Evolutionary conservation across 352 stramenopile genomes (phyloP), one percentile per base, ranked within the genome.

Genomic region (Globisporangium camurandrum): DNA sequence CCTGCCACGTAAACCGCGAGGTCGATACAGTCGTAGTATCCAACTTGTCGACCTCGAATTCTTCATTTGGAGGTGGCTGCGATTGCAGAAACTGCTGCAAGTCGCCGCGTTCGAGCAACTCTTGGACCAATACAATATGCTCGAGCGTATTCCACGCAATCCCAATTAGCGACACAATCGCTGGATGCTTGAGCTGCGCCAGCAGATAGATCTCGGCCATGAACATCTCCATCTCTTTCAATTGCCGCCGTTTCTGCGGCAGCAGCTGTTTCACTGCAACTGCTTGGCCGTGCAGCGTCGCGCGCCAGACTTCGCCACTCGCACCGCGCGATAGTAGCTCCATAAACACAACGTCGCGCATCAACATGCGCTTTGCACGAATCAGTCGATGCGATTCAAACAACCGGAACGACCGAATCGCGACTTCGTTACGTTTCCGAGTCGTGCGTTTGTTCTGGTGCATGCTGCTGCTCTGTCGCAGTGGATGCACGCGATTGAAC

Each of bases 191-290:
- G 8, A 92, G 62, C 49, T 85, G 72, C 9, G 69, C 67, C 46
- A 89, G 64, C 56, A 92, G 63, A 54, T 88, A 88, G 31, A 87
- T 74, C 37, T 93, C 77, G 20, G 66, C 74, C 8, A 86, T 68
- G 51, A 91, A 88, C 54, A 82, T 72, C 57, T 84, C 71, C 47
- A 85, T 86, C 38, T 81, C 69, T n/a, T 65, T 75, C 9, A 83
- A 41, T 14, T 77, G 51, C 14, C 70, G 63, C 16, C 76, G 65
- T 42, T 84, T 81, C 37, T 63, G 57, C 9, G 67, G 55, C 16
- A 80, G 39, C 41, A 92, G 50, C 57, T 89, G 76, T 57, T 89
- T 92, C 12, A 89, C 64, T 0, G 75, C 81, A 0, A 88, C 74
- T 12, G 75, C 59, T 2, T 59, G 51, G 12, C 63, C 62, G n/a